A percentile compares a stretch with the other conserved stretches of the same genome.
Evolutionary conservation across 306 rosid species (phyloP).

Genomic region (Malus domestica): ASM211411v1 NC_041804.1:20026501-20027000

Average conservation of each 20-base stretch:
- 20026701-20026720: not conserved
- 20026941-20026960: slow-evolving; percentile 71
- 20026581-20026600: slow-evolving; percentile 17
- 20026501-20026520: not conserved
- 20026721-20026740: not conserved
- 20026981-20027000: slow-evolving; percentile 45
- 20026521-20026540: not conserved
- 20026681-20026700: not conserved
- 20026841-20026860: not conserved
- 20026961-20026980: slow-evolving; percentile 57
- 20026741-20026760: not conserved
- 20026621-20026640: slow-evolving; percentile 24
- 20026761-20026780: not conserved
- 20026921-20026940: slow-evolving; percentile 48
- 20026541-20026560: slow-evolving; percentile 18
- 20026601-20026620: slow-evolving; percentile 23
- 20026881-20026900: not conserved
- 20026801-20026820: slow-evolving; percentile 6
- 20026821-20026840: slow-evolving; percentile 6
- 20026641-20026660: slow-evolving; percentile 21
- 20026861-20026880: slow-evolving; percentile 6
- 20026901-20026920: slow-evolving; percentile 5
- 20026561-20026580: slow-evolving; percentile 19
- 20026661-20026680: slow-evolving; percentile 25
- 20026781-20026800: not conserved